A percentile compares a stretch with the other conserved stretches of the same genome.
phyloP scores from a whole-genome alignment of 768 basidiomycete genomes.

The Pisolithus marmoratus region DNA sequence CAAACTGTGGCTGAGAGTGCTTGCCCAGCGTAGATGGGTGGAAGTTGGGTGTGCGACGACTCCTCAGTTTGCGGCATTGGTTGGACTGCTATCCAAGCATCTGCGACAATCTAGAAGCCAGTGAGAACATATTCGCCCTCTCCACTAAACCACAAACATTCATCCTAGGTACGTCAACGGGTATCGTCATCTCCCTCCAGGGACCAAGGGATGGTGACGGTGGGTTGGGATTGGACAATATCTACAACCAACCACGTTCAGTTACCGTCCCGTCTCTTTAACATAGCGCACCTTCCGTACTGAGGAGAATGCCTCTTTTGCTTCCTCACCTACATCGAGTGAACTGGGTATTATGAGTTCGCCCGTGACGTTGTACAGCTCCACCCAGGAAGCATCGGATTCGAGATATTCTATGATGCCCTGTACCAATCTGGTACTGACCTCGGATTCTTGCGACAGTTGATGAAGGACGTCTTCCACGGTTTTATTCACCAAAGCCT shows the following conservation, averaged over 20 bases:
- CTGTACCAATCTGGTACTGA: conserved; percentile 41
- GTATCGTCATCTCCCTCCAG: conserved; percentile 78
- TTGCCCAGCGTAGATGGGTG: conserved; percentile 77
- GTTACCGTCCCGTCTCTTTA: conserved; percentile 9
- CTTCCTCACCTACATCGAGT: conserved; percentile 25
- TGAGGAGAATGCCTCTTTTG: conserved; percentile 17
- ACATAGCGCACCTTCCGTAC: conserved; percentile 29
- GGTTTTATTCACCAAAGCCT: conserved; percentile 48
- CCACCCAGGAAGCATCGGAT: conserved; percentile 60
- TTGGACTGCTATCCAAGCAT: conserved; percentile 45
- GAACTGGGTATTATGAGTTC: conserved; percentile 53
- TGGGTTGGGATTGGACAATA: conserved; percentile 36
- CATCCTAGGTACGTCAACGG: conserved; percentile 81
- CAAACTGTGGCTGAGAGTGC: conserved; percentile 66
- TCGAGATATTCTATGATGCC: conserved; percentile 56
- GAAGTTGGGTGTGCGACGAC: conserved; percentile 19
- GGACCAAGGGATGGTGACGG: conserved; percentile 28
- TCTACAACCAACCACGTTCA: conserved; percentile 23
- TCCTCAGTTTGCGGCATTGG: conserved; percentile 39
- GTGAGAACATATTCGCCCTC: conserved; percentile 2
- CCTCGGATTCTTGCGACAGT: conserved; percentile 24
- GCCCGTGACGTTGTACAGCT: conserved; percentile 64
- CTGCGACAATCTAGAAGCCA: conserved; percentile 55
- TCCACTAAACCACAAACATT: conserved; percentile 45
- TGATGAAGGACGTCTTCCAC: conserved; percentile 40